Evolutionary conservation across 345 rosid species (phyloP), one percentile per base, ranked within the genome.

Genomic region (Eutrema japonicum): DNA sequence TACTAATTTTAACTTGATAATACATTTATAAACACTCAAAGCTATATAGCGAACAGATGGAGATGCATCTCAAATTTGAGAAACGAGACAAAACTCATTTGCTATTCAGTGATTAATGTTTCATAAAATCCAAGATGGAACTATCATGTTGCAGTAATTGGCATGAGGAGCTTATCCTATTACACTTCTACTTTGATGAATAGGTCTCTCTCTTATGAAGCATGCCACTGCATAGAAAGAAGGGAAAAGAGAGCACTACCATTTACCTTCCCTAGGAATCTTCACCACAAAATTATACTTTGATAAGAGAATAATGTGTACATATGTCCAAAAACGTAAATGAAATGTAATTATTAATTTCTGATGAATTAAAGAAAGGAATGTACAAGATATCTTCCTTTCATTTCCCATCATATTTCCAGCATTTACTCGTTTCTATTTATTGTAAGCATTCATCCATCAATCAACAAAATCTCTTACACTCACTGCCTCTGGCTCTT

Each of bases 151-250:
- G 32, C 30, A 52, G 54, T 51, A 18, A 32, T 26, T 52, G 47
- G 37, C 27, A 50, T 18, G 36, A 62, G 33, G 45, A 72, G 70
- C 55, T 10, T 64, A 43, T 43, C 35, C 43, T 74, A 40, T 56
- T 14, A 66, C 52, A 66, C 4, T 27, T 74, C 42, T 40, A 57
- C 60, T 66, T 55, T 22, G 33, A 58, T 66, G 52, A 30, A 74
- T 5, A 64, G 57, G 52, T 38, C 42, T 66, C 33, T 66, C 36
- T 70, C 36, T 64, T 41, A 73, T 36, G 59, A 74, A 74, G 78
- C 72, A 74, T 65, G 77, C 72, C 66, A 57, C 52, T 66, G 16
- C 78, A 66, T 66, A 74, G 67, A 74, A 58, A 58, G 67, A 66
- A 66, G 67, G 50, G 52, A 74, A 66, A 74, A 50, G 53, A 59